phyloP scores from a whole-genome alignment of 2,329 filamentous ascomycete genomes.

The Tolypocladium ophioglossoides region DNA sequence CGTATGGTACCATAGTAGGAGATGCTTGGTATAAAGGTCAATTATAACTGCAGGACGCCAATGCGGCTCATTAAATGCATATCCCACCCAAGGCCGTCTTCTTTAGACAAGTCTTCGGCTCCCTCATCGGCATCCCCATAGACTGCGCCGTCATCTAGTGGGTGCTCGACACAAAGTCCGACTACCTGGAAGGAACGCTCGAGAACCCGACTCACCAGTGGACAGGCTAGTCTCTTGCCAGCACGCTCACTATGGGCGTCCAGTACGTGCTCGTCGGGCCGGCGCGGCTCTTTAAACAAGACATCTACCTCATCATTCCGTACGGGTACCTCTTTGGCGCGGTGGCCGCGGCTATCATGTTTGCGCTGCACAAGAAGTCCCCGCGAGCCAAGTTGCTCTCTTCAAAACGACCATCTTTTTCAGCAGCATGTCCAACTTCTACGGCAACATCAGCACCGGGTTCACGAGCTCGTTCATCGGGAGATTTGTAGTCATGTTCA shows the following conservation, averaged over 20 bases:
- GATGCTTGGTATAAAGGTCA: conserved; percentile 51
- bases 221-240: conserved; percentile 44
- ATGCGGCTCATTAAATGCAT: conserved; percentile 56
- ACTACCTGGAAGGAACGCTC: conserved; percentile 39
- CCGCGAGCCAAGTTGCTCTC: conserved; percentile 41
- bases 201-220: conserved; percentile 48
- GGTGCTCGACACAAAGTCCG: conserved; percentile 45
- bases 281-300: conserved; percentile 34
- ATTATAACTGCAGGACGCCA: conserved; percentile 49
- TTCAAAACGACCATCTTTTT: conserved; percentile 56
- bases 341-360: conserved; percentile 33
- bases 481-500: conserved; percentile 51
- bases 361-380: conserved; percentile 39
- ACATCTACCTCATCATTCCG: conserved; percentile 36
- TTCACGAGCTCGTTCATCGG: conserved; percentile 46
- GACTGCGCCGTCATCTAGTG: conserved; percentile 52
- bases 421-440: conserved; percentile 42
- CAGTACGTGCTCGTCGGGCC: conserved; percentile 50
- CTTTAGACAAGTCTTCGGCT: conserved; percentile 50
- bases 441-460: conserved; percentile 51
- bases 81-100: conserved; percentile 48
- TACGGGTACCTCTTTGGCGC: conserved; percentile 44
- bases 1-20: conserved; percentile 48
- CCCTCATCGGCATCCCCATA: conserved; percentile 46
- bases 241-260: conserved; percentile 42